phyloP scores from a whole-genome alignment of 2,329 filamentous ascomycete species.

The Talaromyces sp. region DNA sequence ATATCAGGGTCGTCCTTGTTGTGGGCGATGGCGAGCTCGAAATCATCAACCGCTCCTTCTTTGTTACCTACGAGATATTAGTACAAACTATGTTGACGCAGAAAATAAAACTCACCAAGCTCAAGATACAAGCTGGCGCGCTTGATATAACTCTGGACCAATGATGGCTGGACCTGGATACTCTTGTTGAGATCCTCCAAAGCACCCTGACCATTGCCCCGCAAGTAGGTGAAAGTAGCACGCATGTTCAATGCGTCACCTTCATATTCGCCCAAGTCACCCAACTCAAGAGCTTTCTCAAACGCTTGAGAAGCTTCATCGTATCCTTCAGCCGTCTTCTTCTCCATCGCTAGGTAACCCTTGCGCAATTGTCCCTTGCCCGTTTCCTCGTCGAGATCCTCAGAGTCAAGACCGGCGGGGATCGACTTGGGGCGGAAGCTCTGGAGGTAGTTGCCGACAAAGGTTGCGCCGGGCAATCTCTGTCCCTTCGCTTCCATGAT shows the following conservation, averaged over 20 bases:
- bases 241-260: constrained; percentile 94
- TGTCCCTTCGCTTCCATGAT: constrained; percentile 76
- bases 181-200: constrained; percentile 85
- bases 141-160: constrained; percentile 98
- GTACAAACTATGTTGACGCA: constrained; percentile 15
- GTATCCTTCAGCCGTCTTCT: constrained; percentile 86
- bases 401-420: constrained; percentile 76
- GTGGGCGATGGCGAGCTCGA: constrained; percentile 76
- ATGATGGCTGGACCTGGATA: constrained; percentile 76
- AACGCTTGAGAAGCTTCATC: constrained; percentile 82
- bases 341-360: constrained; percentile 72
- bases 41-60: constrained; percentile 81
- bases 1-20: constrained; percentile 91
- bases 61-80: constrained; percentile 60
- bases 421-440: constrained; percentile 84
- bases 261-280: constrained; percentile 74
- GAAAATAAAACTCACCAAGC: constrained; percentile 57
- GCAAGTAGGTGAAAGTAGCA: constrained; percentile 89
- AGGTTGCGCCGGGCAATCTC: constrained; percentile 90
- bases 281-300: constrained; percentile 78
- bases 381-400: constrained; percentile 69
- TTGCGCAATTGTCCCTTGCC: constrained; percentile 82
- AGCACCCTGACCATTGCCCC: constrained; percentile 79
- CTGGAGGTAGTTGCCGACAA: constrained; percentile 97
- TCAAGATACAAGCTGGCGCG: constrained; percentile 97